Conservation (phyloP, 139 green algal genomes). For the Zygnema cylindricum region DNA sequence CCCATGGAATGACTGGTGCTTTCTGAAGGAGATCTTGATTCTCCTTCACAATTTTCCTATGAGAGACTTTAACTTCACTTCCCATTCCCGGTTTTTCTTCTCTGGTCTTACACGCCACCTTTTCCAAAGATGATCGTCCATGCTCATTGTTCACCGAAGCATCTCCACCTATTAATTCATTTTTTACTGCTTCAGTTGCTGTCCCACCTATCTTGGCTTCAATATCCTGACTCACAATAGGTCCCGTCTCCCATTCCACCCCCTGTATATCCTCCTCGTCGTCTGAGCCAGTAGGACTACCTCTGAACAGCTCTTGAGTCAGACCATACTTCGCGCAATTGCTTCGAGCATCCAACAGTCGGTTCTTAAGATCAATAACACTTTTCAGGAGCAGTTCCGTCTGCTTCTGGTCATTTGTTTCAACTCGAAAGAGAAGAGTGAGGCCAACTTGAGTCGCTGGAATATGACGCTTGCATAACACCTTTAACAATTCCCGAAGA, state of each 20-base stretch:
- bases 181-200: background rate
- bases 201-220: background rate
- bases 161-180: background rate
- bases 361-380: constrained; percentile 48
- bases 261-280: constrained; percentile 22
- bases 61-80: background rate
- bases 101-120: too few species aligned
- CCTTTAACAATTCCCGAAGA: background rate
- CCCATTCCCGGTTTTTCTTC: background rate
- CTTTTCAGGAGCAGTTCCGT: constrained; percentile 9
- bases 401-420: background rate
- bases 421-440: background rate
- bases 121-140: too few species aligned
- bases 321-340: constrained; percentile 33
- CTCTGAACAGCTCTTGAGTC: background rate
- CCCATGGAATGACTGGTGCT: constrained; percentile 39
- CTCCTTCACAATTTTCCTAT: background rate
- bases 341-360: background rate
- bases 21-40: background rate
- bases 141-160: too few species aligned
- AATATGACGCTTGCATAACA: background rate
- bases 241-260: constrained; percentile 28
- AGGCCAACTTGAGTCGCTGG: constrained; percentile 11
- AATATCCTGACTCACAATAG: background rate
- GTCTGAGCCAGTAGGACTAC: background rate